Base-by-base conservation (phyloP, 768 basidiomycete species). In the Hydnomerulius pinastri region DNA sequence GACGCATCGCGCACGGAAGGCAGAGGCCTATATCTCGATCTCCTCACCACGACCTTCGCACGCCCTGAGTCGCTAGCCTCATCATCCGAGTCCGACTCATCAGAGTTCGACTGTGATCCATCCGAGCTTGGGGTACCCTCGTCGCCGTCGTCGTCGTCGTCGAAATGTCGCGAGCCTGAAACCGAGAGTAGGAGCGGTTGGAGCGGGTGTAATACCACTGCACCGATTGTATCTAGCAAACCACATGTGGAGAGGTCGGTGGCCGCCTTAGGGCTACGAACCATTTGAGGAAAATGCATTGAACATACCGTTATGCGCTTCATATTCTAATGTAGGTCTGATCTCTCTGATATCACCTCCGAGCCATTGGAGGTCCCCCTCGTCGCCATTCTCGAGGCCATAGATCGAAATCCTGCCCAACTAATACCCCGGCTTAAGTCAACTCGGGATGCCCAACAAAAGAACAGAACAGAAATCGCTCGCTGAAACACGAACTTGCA, bases 91-190 rank as follows among this genome's bases (percentile, higher is more conserved):
- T 15, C 42, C 29, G 41, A 40, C 27, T 10, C 55, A 12, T 54
- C 57, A 18, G 46, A 50, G 13, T 60, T 60, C n/a, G 51, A 53
- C 24, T 60, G 60, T 2, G 60, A 60, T 8, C 37, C 50, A 9
- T 25, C 58, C 0, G 23, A 40, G 17, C 28, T 18, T 4, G 12
- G 29, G 9, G 4, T 36, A 33, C 1, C 21, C 10, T 36, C 27
- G 13, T 15, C 2, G 5, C 5, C 13, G 15, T 1, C 32, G 9
- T 24, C 47, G 15, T 42, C 27, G 2, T 46, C 48, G 13, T 73
- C 67, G 59, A 89, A 89, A 64, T 87, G 82, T n/a, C 92, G 71
- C 6, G 92, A 92, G 2, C 92, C 92, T 0, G 90, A 86, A 1
- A 77, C 77, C 0, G 89, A 85, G 17, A 90, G 63, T 3, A 92